These are phyloP conservation scores for Colletotrichum caudatum DNA, from an alignment of 2,329 filamentous ascomycete genomes.

Conservation along the genomic window DNA sequence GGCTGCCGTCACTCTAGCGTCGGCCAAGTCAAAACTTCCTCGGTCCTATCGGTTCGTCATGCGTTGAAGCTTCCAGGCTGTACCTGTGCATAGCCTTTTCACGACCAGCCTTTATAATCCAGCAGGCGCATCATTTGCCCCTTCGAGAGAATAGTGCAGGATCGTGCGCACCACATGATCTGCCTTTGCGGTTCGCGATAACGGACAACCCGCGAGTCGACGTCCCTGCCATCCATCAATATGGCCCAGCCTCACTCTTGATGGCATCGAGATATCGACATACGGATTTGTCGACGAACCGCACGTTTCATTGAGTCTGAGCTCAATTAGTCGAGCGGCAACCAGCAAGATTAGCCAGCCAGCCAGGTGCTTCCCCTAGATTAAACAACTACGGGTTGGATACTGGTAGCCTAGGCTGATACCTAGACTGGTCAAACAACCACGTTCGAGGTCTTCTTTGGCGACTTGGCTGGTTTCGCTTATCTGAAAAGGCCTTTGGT, in stretches of 20 bases:
- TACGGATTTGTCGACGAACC: neutral
- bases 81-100: neutral
- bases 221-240: conserved; percentile 17
- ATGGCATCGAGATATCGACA: neutral
- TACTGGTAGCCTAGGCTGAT: neutral
- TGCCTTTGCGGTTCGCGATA: conserved; percentile 3
- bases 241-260: neutral
- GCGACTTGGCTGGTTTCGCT: conserved; percentile 23
- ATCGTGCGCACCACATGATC: neutral
- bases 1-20: neutral
- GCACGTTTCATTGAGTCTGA: neutral
- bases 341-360: conserved; percentile 47
- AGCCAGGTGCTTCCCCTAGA: conserved; percentile 49
- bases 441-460: neutral
- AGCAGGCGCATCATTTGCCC: neutral
- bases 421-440: neutral
- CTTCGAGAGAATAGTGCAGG: neutral
- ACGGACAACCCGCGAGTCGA: neutral
- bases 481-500: neutral
- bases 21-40: conserved; percentile 2
- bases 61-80: conserved; percentile 5
- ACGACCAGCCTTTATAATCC: conserved; percentile 8
- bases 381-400: conserved; percentile 12
- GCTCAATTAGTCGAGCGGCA: conserved; percentile 21
- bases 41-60: neutral